Evolutionary conservation across 768 basidiomycete species (phyloP).

Genomic region (Cystofilobasidium ferigula): DNA sequence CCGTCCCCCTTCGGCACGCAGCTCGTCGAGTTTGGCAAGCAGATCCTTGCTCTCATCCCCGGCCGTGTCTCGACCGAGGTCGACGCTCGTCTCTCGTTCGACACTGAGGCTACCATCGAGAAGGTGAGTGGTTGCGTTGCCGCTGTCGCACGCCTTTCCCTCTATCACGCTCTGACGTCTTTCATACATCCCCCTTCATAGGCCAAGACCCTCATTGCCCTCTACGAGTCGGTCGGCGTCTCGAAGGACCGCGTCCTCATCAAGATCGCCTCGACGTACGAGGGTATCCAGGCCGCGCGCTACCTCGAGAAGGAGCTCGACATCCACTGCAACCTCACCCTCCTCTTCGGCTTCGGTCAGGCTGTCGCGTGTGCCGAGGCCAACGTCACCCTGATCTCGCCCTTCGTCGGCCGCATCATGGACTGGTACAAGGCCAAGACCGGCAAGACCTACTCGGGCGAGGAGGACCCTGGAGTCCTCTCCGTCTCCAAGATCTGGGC

Average conservation of each 20-base stretch:
- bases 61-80: conserved; percentile 99
- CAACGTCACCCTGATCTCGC: conserved; percentile 94
- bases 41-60: conserved; percentile 87
- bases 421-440: conserved; percentile 84
- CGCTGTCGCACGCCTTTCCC: neutral
- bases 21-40: conserved; percentile 96
- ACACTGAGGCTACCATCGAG: conserved; percentile 80
- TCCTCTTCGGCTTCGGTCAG: conserved; percentile 96
- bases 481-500: conserved; percentile 96
- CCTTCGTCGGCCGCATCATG: conserved; percentile 97
- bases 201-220: conserved; percentile 61
- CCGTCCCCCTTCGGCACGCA: conserved; percentile 35
- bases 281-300: conserved; percentile 97
- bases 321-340: conserved; percentile 98
- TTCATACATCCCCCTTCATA: conserved; percentile 26
- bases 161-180: conserved; percentile 4
- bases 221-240: conserved; percentile 91
- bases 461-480: conserved; percentile 58
- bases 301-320: conserved; percentile 82
- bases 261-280: conserved; percentile 99
- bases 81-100: conserved; percentile 92
- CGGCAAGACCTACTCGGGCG: conserved; percentile 77
- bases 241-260: conserved; percentile 88
- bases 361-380: conserved; percentile 99
- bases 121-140: conserved; percentile 46